phyloP scores from a whole-genome alignment of 306 rosid genomes.

The Casuarina cunninghamiana region DNA sequence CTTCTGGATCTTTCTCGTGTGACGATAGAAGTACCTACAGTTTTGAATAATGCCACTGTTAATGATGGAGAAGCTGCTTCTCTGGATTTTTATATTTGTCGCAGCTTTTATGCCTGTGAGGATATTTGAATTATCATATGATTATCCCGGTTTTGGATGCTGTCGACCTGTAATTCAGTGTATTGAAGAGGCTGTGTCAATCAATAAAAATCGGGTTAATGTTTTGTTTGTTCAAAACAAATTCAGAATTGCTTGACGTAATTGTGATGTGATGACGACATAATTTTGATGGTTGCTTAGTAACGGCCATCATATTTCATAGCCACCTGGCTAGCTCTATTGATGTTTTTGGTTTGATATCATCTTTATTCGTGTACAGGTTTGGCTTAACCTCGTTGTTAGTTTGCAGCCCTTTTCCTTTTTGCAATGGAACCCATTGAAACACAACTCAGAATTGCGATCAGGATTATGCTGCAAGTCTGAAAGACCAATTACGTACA shows the following conservation, averaged over 20 bases:
- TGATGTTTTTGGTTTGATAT: not conserved
- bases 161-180: conserved; percentile 7
- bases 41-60: conserved; percentile 62
- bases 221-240: not conserved
- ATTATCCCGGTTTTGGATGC: conserved; percentile 1
- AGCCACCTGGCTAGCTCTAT: too few relatives aligned
- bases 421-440: too few relatives aligned
- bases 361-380: not conserved
- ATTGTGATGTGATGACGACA: not conserved
- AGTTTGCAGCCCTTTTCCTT: too few relatives aligned
- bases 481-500: too few relatives aligned
- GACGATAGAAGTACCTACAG: conserved; percentile 33
- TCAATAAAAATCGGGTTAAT: not conserved
- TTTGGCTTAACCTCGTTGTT: not conserved
- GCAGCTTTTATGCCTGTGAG: conserved; percentile 24
- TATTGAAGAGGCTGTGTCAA: not conserved
- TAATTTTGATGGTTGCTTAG: not conserved
- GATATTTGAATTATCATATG: conserved; percentile 27
- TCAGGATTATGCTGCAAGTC: too few relatives aligned
- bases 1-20: conserved; percentile 22
- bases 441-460: too few relatives aligned
- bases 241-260: not conserved
- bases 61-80: conserved; percentile 40
- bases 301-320: not conserved
- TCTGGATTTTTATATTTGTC: conserved; percentile 24